Base-by-base conservation (phyloP, 2,329 filamentous ascomycete genomes). In the Cladophialophora chaetospira region DNA sequence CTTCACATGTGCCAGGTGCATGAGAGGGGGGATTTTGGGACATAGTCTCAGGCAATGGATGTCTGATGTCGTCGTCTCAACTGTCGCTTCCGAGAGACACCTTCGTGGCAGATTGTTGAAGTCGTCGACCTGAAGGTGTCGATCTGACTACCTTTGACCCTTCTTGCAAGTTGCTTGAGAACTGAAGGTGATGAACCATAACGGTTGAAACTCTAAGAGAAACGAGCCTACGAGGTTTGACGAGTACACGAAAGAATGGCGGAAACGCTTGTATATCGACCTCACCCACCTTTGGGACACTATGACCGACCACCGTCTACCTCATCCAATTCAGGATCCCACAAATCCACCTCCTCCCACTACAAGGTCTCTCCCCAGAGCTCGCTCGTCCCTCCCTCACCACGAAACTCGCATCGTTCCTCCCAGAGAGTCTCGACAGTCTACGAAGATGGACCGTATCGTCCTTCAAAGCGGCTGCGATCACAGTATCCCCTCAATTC, bases 401-500 rank as follows among this genome's bases (percentile, higher is more conserved):
- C 69, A 74, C 84, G 69, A 73, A 72, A 68, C 56, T 78, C 74
- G 5, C 67, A 70, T 4, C 65, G 66, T n/a, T 73, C 72, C 3
- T 69, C 70, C 48, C 70, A 68, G 26, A 71, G 69, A 49, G 67
- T 67, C 38, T 78, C 75, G 5, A 65, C 68, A 19, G 58, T 61
- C 35, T 64, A 60, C n/a, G 63, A 65, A 51, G 56, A 61, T 56
- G 64, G 40, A 10, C 50, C 54, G 6, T 55, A 54, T 31, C 61
- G 61, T 29, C 50, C 60, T 4, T 53, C 75, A 15, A 80, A 81
- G 65, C 84, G 81, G 68, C 73, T 87, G 69, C 86, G 84, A 55
- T 88, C 88, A 17, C 88, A 91, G 67, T 92, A 91, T 68, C 88
- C 88, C 13, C 80, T 85, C n/a, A 81, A 87, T 55, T 82, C 85